Base-by-base conservation (phyloP, 2,329 filamentous ascomycete species). In the Alternaria postmessia region DNA sequence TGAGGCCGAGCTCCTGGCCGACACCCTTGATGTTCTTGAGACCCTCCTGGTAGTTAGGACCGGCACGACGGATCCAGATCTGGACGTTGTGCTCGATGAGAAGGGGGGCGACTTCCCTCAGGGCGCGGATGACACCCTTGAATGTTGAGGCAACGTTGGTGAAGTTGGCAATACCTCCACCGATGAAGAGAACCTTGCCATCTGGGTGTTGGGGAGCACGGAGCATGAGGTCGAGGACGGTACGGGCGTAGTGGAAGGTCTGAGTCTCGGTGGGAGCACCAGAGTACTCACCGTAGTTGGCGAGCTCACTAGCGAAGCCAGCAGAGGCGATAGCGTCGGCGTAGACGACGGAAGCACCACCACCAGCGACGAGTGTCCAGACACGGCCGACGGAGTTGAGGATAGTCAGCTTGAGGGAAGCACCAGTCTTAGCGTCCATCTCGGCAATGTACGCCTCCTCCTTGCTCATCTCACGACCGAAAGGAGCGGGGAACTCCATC, bases 141-240 rank as follows among this genome's bases (percentile, higher is more conserved):
- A 99, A 99, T 67, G 95, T 99, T 74, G 91, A 95, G 63, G 95
- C 95, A 56, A 99, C 95, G 84, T 98, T 99, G 87, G 95, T 99
- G 86, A 99, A 99, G 91, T 99, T 99, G 87, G 95, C 95, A 87
- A 99, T 99, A 88, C 95, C 95, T 85, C 95, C 95, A 82, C 95
- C 95, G 71, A 99, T 98, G 88, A 99, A 99, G 69, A 99, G 90
- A 54, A 99, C 93, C 88, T 98, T 99, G 86, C 95, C 95, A 77
- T 97, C 90, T 63, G 92, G 87, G 81, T 88, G 86, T 78, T 88
- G 81, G 60, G 95, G 94, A 57, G 94, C 91, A 71, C 95, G 92
- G 73, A 99, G 91, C 92, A 99, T 96, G 67, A 99, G 89, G 81
- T 99, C 95, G 66, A 99, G 87, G 67, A 99, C 93, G 30, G 95